phyloP scores from a whole-genome alignment of 164 flowering plant genomes.

The Houttuynia cordata region DNA sequence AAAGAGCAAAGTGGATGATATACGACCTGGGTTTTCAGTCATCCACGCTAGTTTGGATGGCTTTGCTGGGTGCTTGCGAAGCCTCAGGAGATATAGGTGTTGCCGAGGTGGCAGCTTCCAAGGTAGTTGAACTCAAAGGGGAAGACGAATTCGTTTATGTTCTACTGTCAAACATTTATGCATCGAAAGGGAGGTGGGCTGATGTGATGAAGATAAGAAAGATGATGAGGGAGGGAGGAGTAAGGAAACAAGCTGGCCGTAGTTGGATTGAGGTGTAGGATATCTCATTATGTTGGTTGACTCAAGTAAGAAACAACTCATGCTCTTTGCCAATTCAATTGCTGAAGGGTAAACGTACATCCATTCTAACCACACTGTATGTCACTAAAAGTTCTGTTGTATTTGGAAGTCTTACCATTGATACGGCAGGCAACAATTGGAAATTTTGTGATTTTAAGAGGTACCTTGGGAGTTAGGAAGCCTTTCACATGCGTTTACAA shows the following conservation, averaged over 20 bases:
- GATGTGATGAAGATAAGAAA: slow-evolving; percentile 28
- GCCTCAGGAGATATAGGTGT: slow-evolving; percentile 23
- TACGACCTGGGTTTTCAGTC: slow-evolving; percentile 3
- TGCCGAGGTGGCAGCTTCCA: slow-evolving; percentile 47
- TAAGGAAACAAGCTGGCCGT: slow-evolving; percentile 46
- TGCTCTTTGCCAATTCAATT: background rate
- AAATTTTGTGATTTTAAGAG: no score
- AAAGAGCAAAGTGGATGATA: slow-evolving; percentile 17
- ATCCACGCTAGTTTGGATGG: slow-evolving; percentile 22
- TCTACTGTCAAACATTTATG: slow-evolving; percentile 44
- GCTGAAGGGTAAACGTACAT: background rate
- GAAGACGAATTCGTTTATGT: slow-evolving; percentile 46
- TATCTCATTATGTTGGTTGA: background rate
- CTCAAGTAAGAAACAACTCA: background rate
- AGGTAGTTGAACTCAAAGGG: slow-evolving; percentile 35
- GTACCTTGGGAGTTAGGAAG: no score
- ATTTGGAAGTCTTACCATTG: no score
- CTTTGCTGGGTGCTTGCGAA: slow-evolving; percentile 51
- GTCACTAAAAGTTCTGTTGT: no score
- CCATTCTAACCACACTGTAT: no score
- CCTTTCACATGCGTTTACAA: no score
- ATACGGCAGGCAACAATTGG: no score
- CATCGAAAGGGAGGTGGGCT: slow-evolving; percentile 36
- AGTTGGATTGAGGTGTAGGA: slow-evolving; percentile 45
- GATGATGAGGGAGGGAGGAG: slow-evolving; percentile 36